A percentile compares a stretch with the other conserved stretches of the same genome.
Conservation (phyloP, 78 protist species). For the Guillardia theta region DNA sequence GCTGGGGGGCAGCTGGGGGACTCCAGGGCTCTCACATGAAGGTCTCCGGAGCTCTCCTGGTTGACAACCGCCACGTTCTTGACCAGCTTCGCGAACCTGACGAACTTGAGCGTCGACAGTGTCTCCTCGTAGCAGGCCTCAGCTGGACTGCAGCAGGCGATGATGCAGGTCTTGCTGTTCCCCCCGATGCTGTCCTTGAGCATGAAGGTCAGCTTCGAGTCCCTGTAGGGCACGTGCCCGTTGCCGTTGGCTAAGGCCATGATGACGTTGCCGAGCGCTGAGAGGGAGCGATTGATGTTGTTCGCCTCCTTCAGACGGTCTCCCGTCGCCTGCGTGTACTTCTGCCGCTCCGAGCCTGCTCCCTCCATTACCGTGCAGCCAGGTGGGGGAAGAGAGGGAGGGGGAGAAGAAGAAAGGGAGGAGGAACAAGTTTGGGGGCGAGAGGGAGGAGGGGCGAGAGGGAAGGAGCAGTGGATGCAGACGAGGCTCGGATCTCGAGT, state of each 20-base stretch:
- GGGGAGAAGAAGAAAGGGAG: too few relatives aligned
- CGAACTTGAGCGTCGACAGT: conserved; percentile 76
- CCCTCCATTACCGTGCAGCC: too few relatives aligned
- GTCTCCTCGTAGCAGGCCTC: conserved; percentile 67
- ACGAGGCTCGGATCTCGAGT: too few relatives aligned
- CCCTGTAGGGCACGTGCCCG: conserved; percentile 36
- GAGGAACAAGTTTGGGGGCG: too few relatives aligned
- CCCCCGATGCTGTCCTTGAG: conserved; percentile 25
- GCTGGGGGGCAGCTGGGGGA: too few relatives aligned
- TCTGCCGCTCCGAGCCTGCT: conserved; percentile 64
- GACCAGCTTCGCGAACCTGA: conserved; percentile 30
- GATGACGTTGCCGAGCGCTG: conserved; percentile 42
- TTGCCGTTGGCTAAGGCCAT: conserved; percentile 25
- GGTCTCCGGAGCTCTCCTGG: neutral
- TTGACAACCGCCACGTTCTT: neutral
- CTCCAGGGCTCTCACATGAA: too few relatives aligned
- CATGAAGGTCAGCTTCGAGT: conserved; percentile 30
- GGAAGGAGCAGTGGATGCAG: too few relatives aligned
- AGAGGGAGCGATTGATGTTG: conserved; percentile 60
- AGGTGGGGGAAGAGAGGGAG: too few relatives aligned
- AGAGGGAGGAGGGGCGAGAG: too few relatives aligned
- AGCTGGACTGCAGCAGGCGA: conserved; percentile 60
- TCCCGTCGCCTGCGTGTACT: conserved; percentile 60
- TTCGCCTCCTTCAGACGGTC: conserved; percentile 74
- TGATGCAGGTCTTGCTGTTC: conserved; percentile 57